Evolutionary conservation across 345 rosid genomes (phyloP).

Genomic region (Moricandia moricandioides): DNA sequence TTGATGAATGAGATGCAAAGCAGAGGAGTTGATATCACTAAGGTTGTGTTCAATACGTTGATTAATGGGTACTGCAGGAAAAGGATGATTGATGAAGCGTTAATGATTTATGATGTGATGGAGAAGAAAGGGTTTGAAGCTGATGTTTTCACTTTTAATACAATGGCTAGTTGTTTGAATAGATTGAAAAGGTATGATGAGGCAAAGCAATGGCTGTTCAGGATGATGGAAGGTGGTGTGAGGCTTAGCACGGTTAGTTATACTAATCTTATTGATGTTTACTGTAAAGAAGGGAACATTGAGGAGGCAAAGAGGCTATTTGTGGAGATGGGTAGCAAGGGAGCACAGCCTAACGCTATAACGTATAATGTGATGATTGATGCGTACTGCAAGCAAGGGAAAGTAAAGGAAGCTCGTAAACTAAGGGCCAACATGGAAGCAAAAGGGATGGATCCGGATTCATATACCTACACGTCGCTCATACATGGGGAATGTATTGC

Average conservation of each 20-base stretch:
- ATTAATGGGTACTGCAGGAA: constrained; percentile 66
- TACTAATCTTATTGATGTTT: constrained; percentile 68
- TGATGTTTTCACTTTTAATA: constrained; percentile 62
- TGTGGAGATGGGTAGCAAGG: constrained; percentile 56
- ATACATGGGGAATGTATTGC: constrained; percentile 70
- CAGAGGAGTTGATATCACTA: constrained; percentile 47
- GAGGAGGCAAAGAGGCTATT: constrained; percentile 69
- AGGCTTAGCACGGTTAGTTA: constrained; percentile 54
- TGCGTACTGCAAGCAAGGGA: constrained; percentile 66
- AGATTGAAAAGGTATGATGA: constrained; percentile 56
- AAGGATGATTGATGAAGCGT: constrained; percentile 76
- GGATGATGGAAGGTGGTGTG: constrained; percentile 53
- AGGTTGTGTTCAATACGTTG: constrained; percentile 61
- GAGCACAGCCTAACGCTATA: constrained; percentile 48
- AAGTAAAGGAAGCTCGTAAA: constrained; percentile 58
- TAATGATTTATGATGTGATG: constrained; percentile 47
- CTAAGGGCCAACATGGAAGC: constrained; percentile 58
- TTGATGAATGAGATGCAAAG: constrained; percentile 74
- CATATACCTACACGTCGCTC: constrained; percentile 71
- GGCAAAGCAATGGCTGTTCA: constrained; percentile 62
- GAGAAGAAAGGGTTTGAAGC: constrained; percentile 65
- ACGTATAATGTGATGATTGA: constrained; percentile 70
- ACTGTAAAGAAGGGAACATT: constrained; percentile 77
- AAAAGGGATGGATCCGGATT: constrained; percentile 49
- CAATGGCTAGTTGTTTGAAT: constrained; percentile 59